These are phyloP conservation scores for Fusarium sp. DNA, from an alignment of 2,329 filamentous ascomycete species.

Conservation along the genomic window DNA sequence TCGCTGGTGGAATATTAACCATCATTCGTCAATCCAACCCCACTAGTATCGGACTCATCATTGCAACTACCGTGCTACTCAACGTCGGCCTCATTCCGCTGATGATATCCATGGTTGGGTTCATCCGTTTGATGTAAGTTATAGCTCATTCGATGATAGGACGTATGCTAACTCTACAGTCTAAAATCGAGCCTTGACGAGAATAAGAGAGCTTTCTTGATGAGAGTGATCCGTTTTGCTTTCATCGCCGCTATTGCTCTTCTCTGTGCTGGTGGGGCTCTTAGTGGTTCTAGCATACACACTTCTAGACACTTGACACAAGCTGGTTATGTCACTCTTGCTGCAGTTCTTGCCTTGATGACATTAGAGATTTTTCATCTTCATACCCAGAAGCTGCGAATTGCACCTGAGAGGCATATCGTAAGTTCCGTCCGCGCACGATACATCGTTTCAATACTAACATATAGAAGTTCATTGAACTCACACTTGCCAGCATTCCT, in stretches of 20 bases:
- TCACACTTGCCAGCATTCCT: background rate
- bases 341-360: background rate
- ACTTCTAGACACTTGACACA: background rate
- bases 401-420: background rate
- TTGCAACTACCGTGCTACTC: background rate
- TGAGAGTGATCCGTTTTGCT: background rate
- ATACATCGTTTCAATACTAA: accelerated
- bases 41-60: background rate
- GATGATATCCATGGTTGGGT: background rate
- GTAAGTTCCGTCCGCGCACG: accelerated
- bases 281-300: background rate
- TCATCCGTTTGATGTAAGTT: background rate
- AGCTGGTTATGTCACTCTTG: background rate
- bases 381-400: background rate
- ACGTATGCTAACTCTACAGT: background rate
- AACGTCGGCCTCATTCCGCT: background rate
- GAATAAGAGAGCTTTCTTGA: background rate
- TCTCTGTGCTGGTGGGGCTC: background rate
- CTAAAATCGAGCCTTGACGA: background rate
- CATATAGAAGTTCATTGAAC: background rate
- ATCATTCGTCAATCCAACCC: background rate
- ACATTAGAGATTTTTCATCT: background rate
- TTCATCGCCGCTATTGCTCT: background rate
- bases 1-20: background rate
- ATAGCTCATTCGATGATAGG: accelerated